Conservation (phyloP, 2,329 filamentous ascomycete genomes). For the Aspergillus flavus region DNA sequence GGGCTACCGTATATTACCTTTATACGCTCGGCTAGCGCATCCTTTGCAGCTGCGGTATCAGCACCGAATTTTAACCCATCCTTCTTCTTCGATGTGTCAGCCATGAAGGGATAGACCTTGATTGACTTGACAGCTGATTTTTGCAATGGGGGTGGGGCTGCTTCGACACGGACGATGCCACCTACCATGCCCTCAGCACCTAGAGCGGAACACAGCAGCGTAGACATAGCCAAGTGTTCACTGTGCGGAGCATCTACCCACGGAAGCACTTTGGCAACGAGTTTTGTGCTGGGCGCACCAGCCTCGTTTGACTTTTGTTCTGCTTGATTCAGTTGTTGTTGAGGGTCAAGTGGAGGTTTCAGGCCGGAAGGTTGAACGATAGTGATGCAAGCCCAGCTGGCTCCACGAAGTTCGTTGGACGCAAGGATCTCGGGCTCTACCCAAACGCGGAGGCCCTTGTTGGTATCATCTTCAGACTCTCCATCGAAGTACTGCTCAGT, state of each 20-base stretch:
- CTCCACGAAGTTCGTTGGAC: slow-evolving; percentile 71
- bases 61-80: slow-evolving; percentile 82
- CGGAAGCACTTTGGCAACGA: slow-evolving; percentile 72
- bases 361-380: slow-evolving; percentile 81
- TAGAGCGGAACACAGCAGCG: slow-evolving; percentile 72
- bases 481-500: slow-evolving; percentile 78
- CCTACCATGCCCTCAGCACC: slow-evolving; percentile 75
- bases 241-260: slow-evolving; percentile 90
- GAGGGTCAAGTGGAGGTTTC: slow-evolving; percentile 69
- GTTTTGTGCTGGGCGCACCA: slow-evolving; percentile 61
- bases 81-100: slow-evolving; percentile 56
- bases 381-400: slow-evolving; percentile 79
- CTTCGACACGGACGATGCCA: slow-evolving; percentile 83
- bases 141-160: slow-evolving; percentile 72
- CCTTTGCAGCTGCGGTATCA: slow-evolving; percentile 79
- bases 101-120: slow-evolving; percentile 79
- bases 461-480: slow-evolving; percentile 57
- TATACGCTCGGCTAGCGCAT: slow-evolving; percentile 72
- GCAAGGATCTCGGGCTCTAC: slow-evolving; percentile 76
- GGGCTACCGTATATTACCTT: slow-evolving; percentile 68
- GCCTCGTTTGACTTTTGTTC: slow-evolving; percentile 62
- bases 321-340: slow-evolving; percentile 68
- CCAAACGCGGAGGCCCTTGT: slow-evolving; percentile 73
- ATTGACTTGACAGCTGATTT: slow-evolving; percentile 68
- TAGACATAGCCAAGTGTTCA: slow-evolving; percentile 77